Evolutionary conservation across 2,329 filamentous ascomycete species (phyloP), one percentile per base, ranked within the genome.

Genomic region (Nemania abortiva): DNA sequence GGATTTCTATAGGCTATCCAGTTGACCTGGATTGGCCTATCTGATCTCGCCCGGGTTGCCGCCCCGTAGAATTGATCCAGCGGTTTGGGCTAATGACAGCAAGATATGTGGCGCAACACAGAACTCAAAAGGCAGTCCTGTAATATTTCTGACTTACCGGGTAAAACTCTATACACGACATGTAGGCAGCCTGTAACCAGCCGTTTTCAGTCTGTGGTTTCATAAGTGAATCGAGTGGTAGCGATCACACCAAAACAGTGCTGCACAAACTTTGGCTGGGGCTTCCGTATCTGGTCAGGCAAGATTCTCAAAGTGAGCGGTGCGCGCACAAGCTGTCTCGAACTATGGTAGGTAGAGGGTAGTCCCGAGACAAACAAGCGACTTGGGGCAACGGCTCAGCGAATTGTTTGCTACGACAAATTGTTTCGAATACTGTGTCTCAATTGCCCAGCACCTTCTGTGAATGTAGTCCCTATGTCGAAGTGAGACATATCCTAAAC

Each of bases 321-420:
- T 37, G 45, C 22, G 53, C 27, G 31, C 53, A 55, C 37, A 47
- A 47, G 3, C 31, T 64, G 65, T 67, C 59, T 63, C 53, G 58
- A 45, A 50, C 34, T 7, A 20, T 29, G 5, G 20, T 11, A 13
- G 22, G 18, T 10, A 49, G 18, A 54, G 47, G 29, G n/a, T 39
- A 22, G 34, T 57, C 53, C 63, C 45, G 66, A 64, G 62, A 69
- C 56, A 58, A 13, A 47, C 52, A 24, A 47, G 24, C 20, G 20
- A 59, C 15, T 37, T 11, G 29, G 63, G 50, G 13, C 18, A 45
- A 29, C 24, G 7, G 27, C 47, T 27, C 37, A 27, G 22, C n/a
- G 7, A 24, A 47, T 52, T 37, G 29, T 29, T 42, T 45, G 50
- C 22, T 24, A 56, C 24, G 50, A 54, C 39, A 53, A 39, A 27